Conservation (phyloP, 176 grass and related monocot species). For the Zea mays region DNA sequence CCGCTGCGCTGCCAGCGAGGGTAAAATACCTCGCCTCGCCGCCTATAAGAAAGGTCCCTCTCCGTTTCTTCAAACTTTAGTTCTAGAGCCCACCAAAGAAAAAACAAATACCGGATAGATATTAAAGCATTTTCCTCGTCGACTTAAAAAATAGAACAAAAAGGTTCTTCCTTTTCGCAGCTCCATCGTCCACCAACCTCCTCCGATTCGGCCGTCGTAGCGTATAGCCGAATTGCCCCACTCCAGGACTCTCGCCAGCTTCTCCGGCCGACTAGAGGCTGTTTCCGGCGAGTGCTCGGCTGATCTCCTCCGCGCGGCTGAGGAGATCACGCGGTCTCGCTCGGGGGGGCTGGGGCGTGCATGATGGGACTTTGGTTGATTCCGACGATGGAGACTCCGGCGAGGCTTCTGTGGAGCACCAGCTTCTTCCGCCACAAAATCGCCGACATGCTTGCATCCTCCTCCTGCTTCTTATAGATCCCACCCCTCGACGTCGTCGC, state of each 20-base stretch:
- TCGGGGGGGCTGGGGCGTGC: slow-evolving; percentile 33
- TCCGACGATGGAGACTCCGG: slow-evolving; percentile 76
- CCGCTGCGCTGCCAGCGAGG: slow-evolving; percentile 26
- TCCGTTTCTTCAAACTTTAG: slow-evolving; percentile 72
- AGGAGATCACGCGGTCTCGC: slow-evolving; percentile 50
- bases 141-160: slow-evolving; percentile 5
- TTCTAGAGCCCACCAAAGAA: slow-evolving; percentile 36
- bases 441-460: slow-evolving; percentile 59
- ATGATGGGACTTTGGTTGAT: slow-evolving; percentile 82
- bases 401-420: slow-evolving; percentile 94
- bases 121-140: slow-evolving; percentile 15
- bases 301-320: slow-evolving; percentile 41
- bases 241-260: neutral
- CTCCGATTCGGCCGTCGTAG: slow-evolving; percentile 19
- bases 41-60: slow-evolving; percentile 67
- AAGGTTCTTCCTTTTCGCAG: neutral
- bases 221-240: slow-evolving; percentile 41
- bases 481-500: slow-evolving; percentile 5
- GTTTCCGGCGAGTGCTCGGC: slow-evolving; percentile 14
- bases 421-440: slow-evolving; percentile 99
- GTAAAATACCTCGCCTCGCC: neutral
- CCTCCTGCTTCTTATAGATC: slow-evolving; percentile 73
- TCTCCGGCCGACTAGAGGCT: slow-evolving; percentile 37
- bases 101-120: slow-evolving; percentile 41
- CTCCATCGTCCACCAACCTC: neutral